Conservation (phyloP, 2,329 filamentous ascomycete species). For the Cylindrodendrum hubeiense region DNA sequence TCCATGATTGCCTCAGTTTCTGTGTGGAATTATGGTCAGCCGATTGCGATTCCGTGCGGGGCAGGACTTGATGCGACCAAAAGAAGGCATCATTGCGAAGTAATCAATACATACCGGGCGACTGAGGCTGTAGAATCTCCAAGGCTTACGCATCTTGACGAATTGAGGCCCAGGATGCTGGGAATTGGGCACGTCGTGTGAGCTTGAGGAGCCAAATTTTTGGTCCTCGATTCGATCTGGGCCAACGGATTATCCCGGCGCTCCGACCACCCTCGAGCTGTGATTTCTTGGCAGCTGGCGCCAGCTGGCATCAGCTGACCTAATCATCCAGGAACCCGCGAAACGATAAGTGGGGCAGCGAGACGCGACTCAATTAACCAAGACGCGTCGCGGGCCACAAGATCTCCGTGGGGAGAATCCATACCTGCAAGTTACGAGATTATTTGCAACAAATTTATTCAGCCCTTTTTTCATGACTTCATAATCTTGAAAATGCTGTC, state of each 20-base stretch:
- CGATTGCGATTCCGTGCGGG: constrained; percentile 21
- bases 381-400: constrained; percentile 40
- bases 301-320: constrained; percentile 39
- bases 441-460: not conserved
- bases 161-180: constrained; percentile 45
- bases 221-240: constrained; percentile 39
- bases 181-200: constrained; percentile 41
- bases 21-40: constrained; percentile 54
- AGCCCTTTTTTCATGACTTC: not conserved
- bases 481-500: constrained; percentile 62
- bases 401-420: constrained; percentile 18
- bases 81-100: constrained; percentile 11
- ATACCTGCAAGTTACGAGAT: constrained; percentile 9
- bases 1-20: constrained; percentile 97
- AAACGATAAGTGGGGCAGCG: constrained; percentile 29
- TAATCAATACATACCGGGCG: constrained; percentile 65
- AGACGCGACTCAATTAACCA: constrained; percentile 48
- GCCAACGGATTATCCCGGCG: constrained; percentile 47
- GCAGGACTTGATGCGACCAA: constrained; percentile 4
- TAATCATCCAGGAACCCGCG: constrained; percentile 25
- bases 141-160: constrained; percentile 66
- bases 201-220: constrained; percentile 48
- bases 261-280: constrained; percentile 26
- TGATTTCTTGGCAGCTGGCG: not conserved
- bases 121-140: constrained; percentile 75